phyloP scores from a whole-genome alignment of 768 basidiomycete species.

The Mycena latifolia region DNA sequence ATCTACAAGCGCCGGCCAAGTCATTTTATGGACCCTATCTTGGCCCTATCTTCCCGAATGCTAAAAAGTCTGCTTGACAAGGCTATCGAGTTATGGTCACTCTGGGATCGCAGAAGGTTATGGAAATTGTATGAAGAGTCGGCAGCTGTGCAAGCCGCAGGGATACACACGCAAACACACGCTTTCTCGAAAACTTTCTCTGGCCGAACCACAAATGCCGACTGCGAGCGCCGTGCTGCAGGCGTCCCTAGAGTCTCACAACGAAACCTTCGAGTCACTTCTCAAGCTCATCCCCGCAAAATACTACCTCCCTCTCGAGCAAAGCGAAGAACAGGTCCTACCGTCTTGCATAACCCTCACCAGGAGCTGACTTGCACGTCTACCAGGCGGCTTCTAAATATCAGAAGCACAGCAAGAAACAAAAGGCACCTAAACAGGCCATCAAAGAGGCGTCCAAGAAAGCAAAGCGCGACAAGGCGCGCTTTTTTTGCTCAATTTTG shows the following conservation, averaged over 20 bases:
- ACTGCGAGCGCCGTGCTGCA: constrained; percentile 63
- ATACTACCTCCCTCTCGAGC: constrained; percentile 84
- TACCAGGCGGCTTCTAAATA: constrained; percentile 73
- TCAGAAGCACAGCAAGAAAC: constrained; percentile 90
- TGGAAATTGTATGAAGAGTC: too few relatives aligned
- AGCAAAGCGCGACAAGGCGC: constrained; percentile 88
- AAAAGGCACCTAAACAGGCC: constrained; percentile 85
- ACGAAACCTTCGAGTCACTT: constrained; percentile 86
- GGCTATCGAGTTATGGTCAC: too few relatives aligned
- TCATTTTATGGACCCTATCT: too few relatives aligned
- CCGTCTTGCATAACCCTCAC: not conserved
- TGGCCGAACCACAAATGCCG: constrained; percentile 51
- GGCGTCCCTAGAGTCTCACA: constrained; percentile 84
- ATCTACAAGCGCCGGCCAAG: too few relatives aligned
- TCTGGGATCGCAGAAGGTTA: too few relatives aligned
- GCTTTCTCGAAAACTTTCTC: constrained; percentile 7
- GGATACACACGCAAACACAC: constrained; percentile 6
- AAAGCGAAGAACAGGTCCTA: constrained; percentile 73
- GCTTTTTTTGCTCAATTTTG: constrained; percentile 24
- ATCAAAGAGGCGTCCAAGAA: constrained; percentile 92
- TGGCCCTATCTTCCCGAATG: too few relatives aligned
- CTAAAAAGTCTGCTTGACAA: too few relatives aligned
- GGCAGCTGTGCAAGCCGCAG: too few relatives aligned
- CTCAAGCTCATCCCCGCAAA: constrained; percentile 90
- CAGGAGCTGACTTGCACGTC: constrained; percentile 15